Evolutionary conservation across 441 rosid species (phyloP), one percentile per base, ranked within the genome.

Genomic region (Gossypium gossypioides): DNA sequence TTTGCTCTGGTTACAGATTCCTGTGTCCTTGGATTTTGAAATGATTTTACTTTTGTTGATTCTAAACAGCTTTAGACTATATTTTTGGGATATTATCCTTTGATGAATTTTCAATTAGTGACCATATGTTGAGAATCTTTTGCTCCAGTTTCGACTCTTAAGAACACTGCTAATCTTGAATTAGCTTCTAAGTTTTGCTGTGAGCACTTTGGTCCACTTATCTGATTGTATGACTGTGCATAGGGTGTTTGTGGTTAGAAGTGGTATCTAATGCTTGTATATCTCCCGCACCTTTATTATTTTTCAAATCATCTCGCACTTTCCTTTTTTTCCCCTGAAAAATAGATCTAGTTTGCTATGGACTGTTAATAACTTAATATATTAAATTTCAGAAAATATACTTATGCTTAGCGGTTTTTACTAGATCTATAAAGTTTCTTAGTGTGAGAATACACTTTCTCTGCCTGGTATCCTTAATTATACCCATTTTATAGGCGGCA

Each of bases 401-500:
- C 4, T 25, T 29, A 29, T 51, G 16, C 42, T 27, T 25, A 25
- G 16, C 72, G 10, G 6, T 68, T 68, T 54, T 19, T 63, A 18
- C 12, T 63, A 18, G 44, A 18, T 24, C 24, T 72, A 16, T 72
- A 29, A 48, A 27, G 66, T 18, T 18, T 61, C 34, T 32, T 1
- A 2, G 1, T 40, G 51, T 15, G 21, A 6, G 46, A 70, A 70
- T 15, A 24, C 58, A 46, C 32, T 29, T 78, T 50, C 52, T 69
- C 66, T 72, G 50, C 5, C 69, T 51, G 60, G 44, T 22, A 50
- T 16, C 51, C 21, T 70, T 22, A 67, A 24, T 55, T 77, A 6
- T 76, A 69, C 64, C 67, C 40, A 72, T 65, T 40, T 68, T 80
- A 79, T 89, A 96, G 98, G 92, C 87, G 97, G 80, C 81, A 84